Base-by-base conservation (phyloP, 2,329 filamentous ascomycete species). In the Microdochium nivale region DNA sequence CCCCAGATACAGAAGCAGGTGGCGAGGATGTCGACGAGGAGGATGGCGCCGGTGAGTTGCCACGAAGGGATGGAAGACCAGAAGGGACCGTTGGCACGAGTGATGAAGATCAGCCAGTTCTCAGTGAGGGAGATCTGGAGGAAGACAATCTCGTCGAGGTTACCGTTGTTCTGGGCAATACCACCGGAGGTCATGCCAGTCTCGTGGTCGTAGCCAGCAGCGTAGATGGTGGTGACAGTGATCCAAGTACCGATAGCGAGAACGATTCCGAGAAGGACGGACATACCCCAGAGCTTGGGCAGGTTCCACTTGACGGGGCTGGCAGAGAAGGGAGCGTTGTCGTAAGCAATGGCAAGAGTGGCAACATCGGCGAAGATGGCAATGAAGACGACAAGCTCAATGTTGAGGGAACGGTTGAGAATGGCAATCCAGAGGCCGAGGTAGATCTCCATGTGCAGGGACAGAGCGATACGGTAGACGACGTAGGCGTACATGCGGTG, bases 101-200 rank as follows among this genome's bases (percentile, higher is more conserved):
- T 95, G 73, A 95, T 92, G 77, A 96, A 95, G 72, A 96, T 96
- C 50, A 95, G 80, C 90, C 90, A 95, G 76, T 95, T 96, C 79
- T 95, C 88, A 54, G 90, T 91, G 51, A 95, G 81, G 13, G 88
- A 89, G 69, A 95, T 88, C 73, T 95, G 83, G 35, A 96, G 84
- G 81, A 95, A 95, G 63, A 96, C 72, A 53, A 95, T 84, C 61
- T 84, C 83, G 60, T 95, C 88, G 51, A 88, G 75, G 66, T 85
- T 80, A 79, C 90, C 90, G 62, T 86, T 88, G 75, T 94, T 92
- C 78, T 95, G 87, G 58, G 91, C 87, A 61, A 95, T 92, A 80
- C 90, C 90, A 62, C 87, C 87, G 60, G 87, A 71, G 62, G 84
- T 72, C 57, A 80, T 78, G 57, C 79, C 73, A 40, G 51, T 53